Percentiles rank a stretch among this genome's conserved stretches.
phyloP scores from a whole-genome alignment of 1,284 basidiomycete species.

The Microbotryomycetes sp. region DNA sequence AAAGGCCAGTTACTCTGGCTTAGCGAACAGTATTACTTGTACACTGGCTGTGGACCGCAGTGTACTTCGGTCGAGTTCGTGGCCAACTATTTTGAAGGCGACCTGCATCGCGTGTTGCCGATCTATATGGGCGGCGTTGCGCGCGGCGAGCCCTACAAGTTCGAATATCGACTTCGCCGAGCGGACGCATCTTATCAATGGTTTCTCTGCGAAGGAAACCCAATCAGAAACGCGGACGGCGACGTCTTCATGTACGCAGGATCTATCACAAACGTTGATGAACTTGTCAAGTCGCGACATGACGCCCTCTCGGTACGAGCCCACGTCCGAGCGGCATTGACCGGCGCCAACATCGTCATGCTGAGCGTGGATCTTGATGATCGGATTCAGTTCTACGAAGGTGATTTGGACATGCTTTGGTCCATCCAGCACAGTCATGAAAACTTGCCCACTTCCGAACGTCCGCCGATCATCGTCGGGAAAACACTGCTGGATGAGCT shows the following conservation, averaged over 20 bases:
- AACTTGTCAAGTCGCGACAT: background rate
- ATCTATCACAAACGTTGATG: constrained; percentile 1
- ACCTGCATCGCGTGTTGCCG: background rate
- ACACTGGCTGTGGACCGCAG: background rate
- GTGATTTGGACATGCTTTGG: background rate
- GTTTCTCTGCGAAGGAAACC: background rate
- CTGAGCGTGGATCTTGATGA: constrained; percentile 1
- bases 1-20: constrained; percentile 15
- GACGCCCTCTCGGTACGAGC: background rate
- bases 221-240: background rate
- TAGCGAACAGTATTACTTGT: constrained; percentile 7
- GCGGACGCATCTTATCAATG: background rate
- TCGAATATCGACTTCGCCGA: background rate
- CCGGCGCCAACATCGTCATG: background rate
- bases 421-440: background rate
- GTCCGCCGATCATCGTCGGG: too few species aligned
- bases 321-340: background rate
- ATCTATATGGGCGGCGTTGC: background rate
- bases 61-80: background rate
- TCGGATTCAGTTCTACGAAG: constrained; percentile 4
- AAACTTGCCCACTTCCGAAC: too few species aligned
- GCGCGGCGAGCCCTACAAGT: background rate
- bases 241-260: background rate
- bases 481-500: background rate
- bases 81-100: background rate